Evolutionary conservation across 1,284 basidiomycete species (phyloP).

Genomic region (Rhodotorula sp.): DNA sequence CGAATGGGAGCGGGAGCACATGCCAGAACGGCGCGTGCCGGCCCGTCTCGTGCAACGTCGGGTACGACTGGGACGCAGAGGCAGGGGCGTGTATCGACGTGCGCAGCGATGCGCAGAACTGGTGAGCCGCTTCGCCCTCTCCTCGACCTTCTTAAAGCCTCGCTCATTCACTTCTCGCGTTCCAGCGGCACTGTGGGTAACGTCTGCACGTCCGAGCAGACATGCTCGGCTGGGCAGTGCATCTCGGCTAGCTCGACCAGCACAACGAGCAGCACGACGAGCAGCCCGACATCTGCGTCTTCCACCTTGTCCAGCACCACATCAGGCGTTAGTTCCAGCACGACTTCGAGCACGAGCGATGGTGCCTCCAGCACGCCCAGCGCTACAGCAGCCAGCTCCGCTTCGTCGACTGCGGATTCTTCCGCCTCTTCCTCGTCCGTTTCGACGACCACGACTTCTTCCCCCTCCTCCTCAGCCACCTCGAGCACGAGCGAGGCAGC

Average conservation of each 20-base stretch:
- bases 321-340: neutral
- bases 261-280: too few relatives aligned
- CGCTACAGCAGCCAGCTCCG: neutral
- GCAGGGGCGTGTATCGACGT: neutral
- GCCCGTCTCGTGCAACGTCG: neutral
- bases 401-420: neutral
- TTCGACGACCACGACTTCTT: slow-evolving; percentile 58
- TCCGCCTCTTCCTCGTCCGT: neutral
- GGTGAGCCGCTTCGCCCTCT: neutral
- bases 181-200: neutral
- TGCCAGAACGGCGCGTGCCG: neutral
- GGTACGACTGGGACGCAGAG: neutral
- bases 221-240: neutral
- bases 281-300: too few relatives aligned
- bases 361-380: neutral
- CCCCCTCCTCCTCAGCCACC: slow-evolving; percentile 43
- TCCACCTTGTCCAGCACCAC: too few relatives aligned
- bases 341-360: neutral
- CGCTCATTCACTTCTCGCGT: neutral
- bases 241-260: too few relatives aligned
- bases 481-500: too few relatives aligned
- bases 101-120: neutral
- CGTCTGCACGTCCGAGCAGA: neutral
- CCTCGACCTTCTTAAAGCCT: neutral
- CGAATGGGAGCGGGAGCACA: slow-evolving; percentile 9